Evolutionary conservation across 352 stramenopile species (phyloP).

Genomic region (Phytopythium kandeliae): DNA sequence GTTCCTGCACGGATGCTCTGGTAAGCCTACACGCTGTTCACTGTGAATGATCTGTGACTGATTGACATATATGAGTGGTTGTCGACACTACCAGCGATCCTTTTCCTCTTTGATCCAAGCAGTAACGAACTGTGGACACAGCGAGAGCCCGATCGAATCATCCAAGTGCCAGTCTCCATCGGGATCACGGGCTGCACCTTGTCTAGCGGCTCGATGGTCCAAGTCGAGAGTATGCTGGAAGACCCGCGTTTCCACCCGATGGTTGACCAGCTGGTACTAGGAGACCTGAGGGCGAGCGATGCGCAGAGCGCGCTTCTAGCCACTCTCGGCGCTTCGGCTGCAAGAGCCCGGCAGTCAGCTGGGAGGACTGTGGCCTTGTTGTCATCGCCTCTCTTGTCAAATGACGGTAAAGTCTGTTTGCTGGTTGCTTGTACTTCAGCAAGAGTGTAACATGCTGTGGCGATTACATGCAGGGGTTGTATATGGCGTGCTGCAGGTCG

Average conservation of each 20-base stretch:
- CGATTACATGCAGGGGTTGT: constrained; percentile 16
- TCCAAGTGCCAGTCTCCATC: constrained; percentile 46
- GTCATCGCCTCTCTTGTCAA: constrained; percentile 30
- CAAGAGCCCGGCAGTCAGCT: too few species aligned
- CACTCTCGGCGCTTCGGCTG: too few species aligned
- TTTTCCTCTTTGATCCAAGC: constrained; percentile 58
- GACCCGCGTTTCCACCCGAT: constrained; percentile 58
- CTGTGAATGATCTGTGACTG: too few species aligned
- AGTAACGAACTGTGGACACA: constrained; percentile 68
- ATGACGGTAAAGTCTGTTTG: too few species aligned
- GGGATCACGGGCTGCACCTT: constrained; percentile 51
- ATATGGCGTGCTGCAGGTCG: constrained; percentile 53
- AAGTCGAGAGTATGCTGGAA: constrained; percentile 29
- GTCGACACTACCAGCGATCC: constrained; percentile 15
- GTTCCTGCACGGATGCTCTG: constrained; percentile 30
- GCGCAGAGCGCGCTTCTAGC: neutral
- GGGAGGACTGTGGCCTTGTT: constrained; percentile 22
- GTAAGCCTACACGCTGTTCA: constrained; percentile 7
- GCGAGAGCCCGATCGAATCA: constrained; percentile 29
- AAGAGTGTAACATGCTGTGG: neutral
- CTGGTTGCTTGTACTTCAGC: too few species aligned
- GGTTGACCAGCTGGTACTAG: constrained; percentile 53
- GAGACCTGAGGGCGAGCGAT: constrained; percentile 13
- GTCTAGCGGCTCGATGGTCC: constrained; percentile 24
- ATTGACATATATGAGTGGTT: too few species aligned